Evolutionary conservation across 805 yeast genomes (phyloP).

Genomic region (Myxozyma neglecta): DNA sequence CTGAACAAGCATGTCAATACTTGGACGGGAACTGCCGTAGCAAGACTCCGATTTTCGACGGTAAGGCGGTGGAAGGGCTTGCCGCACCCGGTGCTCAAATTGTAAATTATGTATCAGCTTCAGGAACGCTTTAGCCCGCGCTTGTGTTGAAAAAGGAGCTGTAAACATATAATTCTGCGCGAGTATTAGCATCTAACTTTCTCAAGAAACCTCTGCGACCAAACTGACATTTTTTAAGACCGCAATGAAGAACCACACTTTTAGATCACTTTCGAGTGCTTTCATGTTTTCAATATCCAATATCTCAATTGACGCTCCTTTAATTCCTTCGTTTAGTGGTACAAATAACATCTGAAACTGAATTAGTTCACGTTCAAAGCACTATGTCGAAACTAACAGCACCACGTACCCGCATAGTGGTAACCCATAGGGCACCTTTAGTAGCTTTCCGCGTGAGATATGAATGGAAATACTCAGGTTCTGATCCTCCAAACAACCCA

Average conservation of each 20-base stretch:
- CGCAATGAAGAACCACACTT: conserved; percentile 28
- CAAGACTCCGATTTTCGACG: conserved; percentile 28
- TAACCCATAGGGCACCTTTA: conserved; percentile 27
- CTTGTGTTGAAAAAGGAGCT: conserved; percentile 36
- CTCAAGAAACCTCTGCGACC: neutral
- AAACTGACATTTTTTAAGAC: conserved; percentile 1
- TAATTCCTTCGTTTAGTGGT: conserved; percentile 10
- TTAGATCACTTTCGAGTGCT: conserved; percentile 23
- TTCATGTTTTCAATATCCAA: conserved; percentile 24
- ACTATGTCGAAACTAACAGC: neutral
- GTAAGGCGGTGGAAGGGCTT: conserved; percentile 39
- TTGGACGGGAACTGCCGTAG: conserved; percentile 10
- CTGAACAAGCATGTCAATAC: neutral
- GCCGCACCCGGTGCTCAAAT: conserved; percentile 39
- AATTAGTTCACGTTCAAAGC: neutral
- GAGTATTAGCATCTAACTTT: neutral
- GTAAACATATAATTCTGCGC: conserved; percentile 29
- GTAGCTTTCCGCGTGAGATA: conserved; percentile 23
- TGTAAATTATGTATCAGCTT: conserved; percentile 38
- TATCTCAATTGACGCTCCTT: conserved; percentile 24
- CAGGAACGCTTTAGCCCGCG: conserved; percentile 35
- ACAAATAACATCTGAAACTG: conserved; percentile 16
- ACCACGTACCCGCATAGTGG: conserved; percentile 21
- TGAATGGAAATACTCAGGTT: conserved; percentile 28
- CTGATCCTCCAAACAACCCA: conserved; percentile 14